phyloP scores from a whole-genome alignment of 2,329 filamentous ascomycete species.

The Claviceps arundinis region DNA sequence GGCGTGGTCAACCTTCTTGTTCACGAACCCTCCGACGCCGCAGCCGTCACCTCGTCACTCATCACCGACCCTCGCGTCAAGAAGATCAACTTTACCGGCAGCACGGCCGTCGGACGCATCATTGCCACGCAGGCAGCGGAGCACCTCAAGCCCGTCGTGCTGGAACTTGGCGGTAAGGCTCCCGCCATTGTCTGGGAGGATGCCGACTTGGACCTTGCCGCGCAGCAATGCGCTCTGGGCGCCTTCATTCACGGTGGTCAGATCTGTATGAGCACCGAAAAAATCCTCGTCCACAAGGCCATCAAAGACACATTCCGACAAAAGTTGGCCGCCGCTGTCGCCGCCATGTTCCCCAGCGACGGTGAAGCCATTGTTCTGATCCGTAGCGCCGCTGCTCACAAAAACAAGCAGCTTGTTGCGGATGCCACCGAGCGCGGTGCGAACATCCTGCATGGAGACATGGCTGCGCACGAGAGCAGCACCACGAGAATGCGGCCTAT shows the following conservation, averaged over 20 bases:
- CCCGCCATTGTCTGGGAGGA: slow-evolving; percentile 68
- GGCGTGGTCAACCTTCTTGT: slow-evolving; percentile 65
- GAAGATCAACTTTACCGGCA: slow-evolving; percentile 82
- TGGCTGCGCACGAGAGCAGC: slow-evolving; percentile 17
- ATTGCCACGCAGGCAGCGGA: slow-evolving; percentile 58
- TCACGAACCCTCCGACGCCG: slow-evolving; percentile 50
- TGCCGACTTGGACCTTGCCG: slow-evolving; percentile 62
- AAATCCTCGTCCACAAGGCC: slow-evolving; percentile 45
- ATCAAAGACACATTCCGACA: slow-evolving; percentile 32
- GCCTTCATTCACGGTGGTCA: slow-evolving; percentile 65
- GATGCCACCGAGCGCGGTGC: slow-evolving; percentile 60
- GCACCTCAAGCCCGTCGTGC: slow-evolving; percentile 62
- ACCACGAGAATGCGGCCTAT: slow-evolving; percentile 44
- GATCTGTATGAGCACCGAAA: slow-evolving; percentile 77
- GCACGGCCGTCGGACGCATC: slow-evolving; percentile 58
- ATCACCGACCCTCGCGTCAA: slow-evolving; percentile 55
- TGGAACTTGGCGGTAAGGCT: slow-evolving; percentile 77
- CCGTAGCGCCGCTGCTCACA: slow-evolving; percentile 49
- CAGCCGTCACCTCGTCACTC: slow-evolving; percentile 50
- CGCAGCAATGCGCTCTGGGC: slow-evolving; percentile 52
- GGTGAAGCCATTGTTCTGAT: slow-evolving; percentile 57
- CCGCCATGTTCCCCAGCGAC: slow-evolving; percentile 36
- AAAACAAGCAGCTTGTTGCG: slow-evolving; percentile 52
- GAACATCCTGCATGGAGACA: slow-evolving; percentile 28
- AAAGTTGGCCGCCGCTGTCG: slow-evolving; percentile 26